Evolutionary conservation across 371 early-diverging fungal species (phyloP), one percentile per base, ranked within the genome.

Genomic region (Mycotypha africana): DNA sequence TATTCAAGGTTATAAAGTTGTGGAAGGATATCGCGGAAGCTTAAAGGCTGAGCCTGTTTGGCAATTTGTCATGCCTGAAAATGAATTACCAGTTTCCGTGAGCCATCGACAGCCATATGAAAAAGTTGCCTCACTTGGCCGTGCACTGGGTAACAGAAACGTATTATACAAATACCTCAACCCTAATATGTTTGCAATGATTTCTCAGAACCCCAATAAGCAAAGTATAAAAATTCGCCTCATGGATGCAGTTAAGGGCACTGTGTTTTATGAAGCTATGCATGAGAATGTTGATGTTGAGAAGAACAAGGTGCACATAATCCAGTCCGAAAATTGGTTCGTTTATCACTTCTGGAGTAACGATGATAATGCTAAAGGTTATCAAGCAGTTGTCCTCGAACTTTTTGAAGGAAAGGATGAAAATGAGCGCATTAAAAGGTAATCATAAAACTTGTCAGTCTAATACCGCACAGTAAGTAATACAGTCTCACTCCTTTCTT

Each of bases 101-200:
- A 73, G 66, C 31, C 49, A 49, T 12, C 49, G 47, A 8, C 62
- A 57, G 22, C 42, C 55, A 12, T 37, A 63, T 39, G 84, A 82
- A 35, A 72, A 76, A 33, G 77, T 92, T 10, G 91, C 98, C 2
- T 88, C 90, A 7, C 46, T 92, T 16, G 98, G 98, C 5, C 85
- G 92, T 10, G 93, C 93, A 4, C 81, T 95, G 8, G 95, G 93
- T 43, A 85, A 95, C 63, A 90, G 98, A 19, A 82, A 86, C 26
- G 97, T 97, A 11, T 76, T 89, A 20, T 97, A 92, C 86, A 97
- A 97, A 67, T 97, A 95, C 65, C 78, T 95, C 51, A 96, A 93
- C 66, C 95, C 95, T 33, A 87, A 97, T 64, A 55, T 88, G 42
- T 62, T 91, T 32, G 78, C 88, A 2, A 62, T 91, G 17, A 75